phyloP scores from a whole-genome alignment of 73 alveolate genomes.

The Paramecium sonneborni region DNA sequence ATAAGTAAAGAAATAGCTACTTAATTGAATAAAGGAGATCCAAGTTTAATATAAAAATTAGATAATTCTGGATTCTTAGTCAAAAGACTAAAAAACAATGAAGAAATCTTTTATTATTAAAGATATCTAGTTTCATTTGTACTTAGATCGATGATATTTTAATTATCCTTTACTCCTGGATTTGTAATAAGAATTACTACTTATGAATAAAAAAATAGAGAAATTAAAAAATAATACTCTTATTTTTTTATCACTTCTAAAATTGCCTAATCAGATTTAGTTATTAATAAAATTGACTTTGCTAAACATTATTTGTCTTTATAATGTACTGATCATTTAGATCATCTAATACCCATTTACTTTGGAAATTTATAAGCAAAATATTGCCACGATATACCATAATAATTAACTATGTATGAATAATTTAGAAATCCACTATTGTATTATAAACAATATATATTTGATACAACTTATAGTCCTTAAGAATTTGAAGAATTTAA shows the following conservation, averaged over 20 bases:
- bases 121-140: background rate
- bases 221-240: background rate
- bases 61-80: background rate
- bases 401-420: background rate
- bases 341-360: background rate
- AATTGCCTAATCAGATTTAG: background rate
- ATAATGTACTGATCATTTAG: conserved; percentile 9
- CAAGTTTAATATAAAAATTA: background rate
- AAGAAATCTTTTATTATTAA: background rate
- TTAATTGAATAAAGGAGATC: background rate
- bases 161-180: background rate
- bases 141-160: background rate
- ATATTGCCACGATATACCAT: background rate
- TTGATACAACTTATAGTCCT: background rate
- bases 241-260: background rate
- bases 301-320: background rate
- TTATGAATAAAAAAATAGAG: background rate
- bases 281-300: background rate
- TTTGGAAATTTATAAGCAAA: background rate
- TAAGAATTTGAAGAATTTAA: background rate
- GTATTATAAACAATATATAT: background rate
- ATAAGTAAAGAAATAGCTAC: background rate
- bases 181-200: background rate
- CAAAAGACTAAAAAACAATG: background rate
- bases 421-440: background rate